Conservation (phyloP, 1,284 basidiomycete genomes). For the Athelia psychrophila region DNA sequence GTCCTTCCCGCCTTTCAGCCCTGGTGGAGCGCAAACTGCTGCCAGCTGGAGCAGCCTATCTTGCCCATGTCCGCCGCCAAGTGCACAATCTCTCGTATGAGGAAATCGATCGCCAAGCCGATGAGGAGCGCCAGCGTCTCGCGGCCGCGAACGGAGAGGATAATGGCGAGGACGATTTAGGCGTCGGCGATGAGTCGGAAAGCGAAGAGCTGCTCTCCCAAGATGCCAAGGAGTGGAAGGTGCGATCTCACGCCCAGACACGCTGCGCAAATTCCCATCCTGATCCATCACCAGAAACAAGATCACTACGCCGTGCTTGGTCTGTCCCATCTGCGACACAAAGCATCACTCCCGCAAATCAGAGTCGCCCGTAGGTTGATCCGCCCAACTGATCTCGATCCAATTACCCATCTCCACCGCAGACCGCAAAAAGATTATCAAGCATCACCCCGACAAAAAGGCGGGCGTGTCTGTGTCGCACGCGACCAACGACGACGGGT, state of each 20-base stretch:
- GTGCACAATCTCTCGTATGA: constrained; percentile 79
- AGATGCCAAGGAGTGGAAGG: constrained; percentile 99
- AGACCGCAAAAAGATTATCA: constrained; percentile 98
- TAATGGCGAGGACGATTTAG: constrained; percentile 81
- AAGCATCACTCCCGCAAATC: constrained; percentile 89
- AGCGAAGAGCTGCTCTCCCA: constrained; percentile 64
- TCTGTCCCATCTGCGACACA: constrained; percentile 87
- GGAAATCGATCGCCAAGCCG: constrained; percentile 68
- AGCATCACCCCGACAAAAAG: constrained; percentile 99
- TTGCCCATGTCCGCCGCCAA: constrained; percentile 75
- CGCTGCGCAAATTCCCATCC: not conserved
- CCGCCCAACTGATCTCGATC: constrained; percentile 6
- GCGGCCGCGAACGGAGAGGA: constrained; percentile 52
- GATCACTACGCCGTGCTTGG: constrained; percentile 98
- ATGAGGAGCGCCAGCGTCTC: constrained; percentile 50
- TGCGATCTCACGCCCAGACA: constrained; percentile 35
- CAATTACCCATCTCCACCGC: constrained; percentile 4
- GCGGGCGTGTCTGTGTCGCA: constrained; percentile 64
- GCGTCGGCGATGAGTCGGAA: constrained; percentile 93
- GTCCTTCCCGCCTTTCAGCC: not conserved
- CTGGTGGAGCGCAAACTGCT: constrained; percentile 38
- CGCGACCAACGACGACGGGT: constrained; percentile 90
- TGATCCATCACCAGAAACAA: constrained; percentile 70
- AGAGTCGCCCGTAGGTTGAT: constrained; percentile 86
- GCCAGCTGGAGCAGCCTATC: constrained; percentile 83